Conservation (phyloP, 2,329 filamentous ascomycete genomes). For the Colletotrichum endophyticum region DNA sequence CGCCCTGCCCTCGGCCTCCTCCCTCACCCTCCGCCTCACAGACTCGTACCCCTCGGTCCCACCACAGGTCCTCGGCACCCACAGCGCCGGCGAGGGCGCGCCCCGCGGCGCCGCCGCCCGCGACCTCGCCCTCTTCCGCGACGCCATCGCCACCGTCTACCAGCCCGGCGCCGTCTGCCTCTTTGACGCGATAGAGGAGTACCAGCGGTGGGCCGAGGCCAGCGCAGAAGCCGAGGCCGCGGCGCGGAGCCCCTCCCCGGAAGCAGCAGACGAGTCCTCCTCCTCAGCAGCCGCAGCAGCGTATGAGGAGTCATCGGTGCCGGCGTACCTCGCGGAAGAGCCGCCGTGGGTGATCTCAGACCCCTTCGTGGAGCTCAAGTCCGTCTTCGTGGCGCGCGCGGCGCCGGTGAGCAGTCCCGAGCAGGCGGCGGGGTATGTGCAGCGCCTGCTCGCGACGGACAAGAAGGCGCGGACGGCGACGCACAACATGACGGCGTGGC, state of each 20-base stretch:
- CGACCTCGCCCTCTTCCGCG: conserved; percentile 71
- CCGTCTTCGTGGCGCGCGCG: conserved; percentile 82
- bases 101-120: conserved; percentile 74
- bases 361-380: conserved; percentile 80
- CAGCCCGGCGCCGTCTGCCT: conserved; percentile 80
- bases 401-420: conserved; percentile 71
- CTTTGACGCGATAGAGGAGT: conserved; percentile 87
- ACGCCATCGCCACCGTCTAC: conserved; percentile 72
- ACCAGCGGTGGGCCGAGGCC: conserved; percentile 33
- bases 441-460: conserved; percentile 80
- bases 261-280: not conserved
- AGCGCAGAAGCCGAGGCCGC: conserved; percentile 10
- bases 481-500: conserved; percentile 96
- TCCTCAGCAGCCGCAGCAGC: conserved; percentile 23
- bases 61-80: conserved; percentile 77
- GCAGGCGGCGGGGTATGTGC: conserved; percentile 74
- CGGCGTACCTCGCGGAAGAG: not conserved
- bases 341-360: conserved; percentile 78
- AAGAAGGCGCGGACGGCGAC: conserved; percentile 85
- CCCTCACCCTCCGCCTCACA: conserved; percentile 72
- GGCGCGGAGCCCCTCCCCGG: not conserved
- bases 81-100: conserved; percentile 73
- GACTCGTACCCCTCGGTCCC: conserved; percentile 74
- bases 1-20: conserved; percentile 66
- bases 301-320: conserved; percentile 20